These are phyloP conservation scores for Curvularia spicifera DNA, from an alignment of 2,329 filamentous ascomycete species.

Conservation along the genomic window DNA sequence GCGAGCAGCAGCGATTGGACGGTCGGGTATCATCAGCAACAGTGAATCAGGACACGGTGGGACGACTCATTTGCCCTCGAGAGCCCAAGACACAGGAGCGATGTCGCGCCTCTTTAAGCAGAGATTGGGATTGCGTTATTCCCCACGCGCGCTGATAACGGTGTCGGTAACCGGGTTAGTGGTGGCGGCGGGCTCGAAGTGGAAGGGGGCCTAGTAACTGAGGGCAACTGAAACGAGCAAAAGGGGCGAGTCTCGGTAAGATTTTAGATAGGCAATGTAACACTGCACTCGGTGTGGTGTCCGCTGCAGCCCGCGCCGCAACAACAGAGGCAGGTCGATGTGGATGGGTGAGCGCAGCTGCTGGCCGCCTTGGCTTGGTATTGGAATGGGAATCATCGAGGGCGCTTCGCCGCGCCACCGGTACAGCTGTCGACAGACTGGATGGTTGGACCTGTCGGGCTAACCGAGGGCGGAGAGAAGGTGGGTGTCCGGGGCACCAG, in stretches of 20 bases:
- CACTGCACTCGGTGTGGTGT: slow-evolving; percentile 13
- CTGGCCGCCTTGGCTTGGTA: background rate
- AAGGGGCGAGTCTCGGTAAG: slow-evolving; percentile 15
- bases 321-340: slow-evolving; percentile 1
- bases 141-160: slow-evolving; percentile 28
- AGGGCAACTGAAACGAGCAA: slow-evolving; percentile 25
- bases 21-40: slow-evolving; percentile 8
- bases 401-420: slow-evolving; percentile 23
- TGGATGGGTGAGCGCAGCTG: background rate
- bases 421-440: slow-evolving; percentile 19
- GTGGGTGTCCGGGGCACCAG: slow-evolving; percentile 6
- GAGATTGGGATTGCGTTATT: slow-evolving; percentile 6
- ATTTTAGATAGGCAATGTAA: slow-evolving; percentile 22
- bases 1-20: slow-evolving; percentile 1
- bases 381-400: slow-evolving; percentile 4
- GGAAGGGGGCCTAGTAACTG: slow-evolving; percentile 5
- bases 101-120: slow-evolving; percentile 23
- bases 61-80: slow-evolving; percentile 8
- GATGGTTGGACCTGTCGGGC: slow-evolving; percentile 9
- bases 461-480: slow-evolving; percentile 19
- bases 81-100: slow-evolving; percentile 10
- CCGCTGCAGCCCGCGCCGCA: slow-evolving; percentile 17
- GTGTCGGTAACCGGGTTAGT: slow-evolving; percentile 9
- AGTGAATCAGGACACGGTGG: slow-evolving; percentile 6
- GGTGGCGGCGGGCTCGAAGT: background rate